Percentiles rank a stretch among this genome's conserved stretches.
phyloP scores from a whole-genome alignment of 2,329 filamentous ascomycete species.

The Graphilbum ipis-grandicollis region DNA sequence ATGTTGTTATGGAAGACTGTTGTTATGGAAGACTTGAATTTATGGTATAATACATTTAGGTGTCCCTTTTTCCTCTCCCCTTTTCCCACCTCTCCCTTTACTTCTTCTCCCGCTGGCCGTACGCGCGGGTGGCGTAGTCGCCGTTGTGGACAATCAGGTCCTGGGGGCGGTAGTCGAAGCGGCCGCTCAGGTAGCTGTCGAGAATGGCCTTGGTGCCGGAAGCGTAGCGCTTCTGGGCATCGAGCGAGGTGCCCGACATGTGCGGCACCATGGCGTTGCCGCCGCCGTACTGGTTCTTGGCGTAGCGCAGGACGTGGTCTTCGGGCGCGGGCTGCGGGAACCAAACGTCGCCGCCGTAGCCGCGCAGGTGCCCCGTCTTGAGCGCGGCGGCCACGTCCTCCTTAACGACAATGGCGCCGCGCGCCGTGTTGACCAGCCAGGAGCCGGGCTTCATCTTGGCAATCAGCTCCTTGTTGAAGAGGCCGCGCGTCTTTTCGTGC shows the following conservation, averaged over 20 bases:
- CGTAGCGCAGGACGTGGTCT: constrained; percentile 84
- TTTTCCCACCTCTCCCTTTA: not conserved
- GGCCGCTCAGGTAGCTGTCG: constrained; percentile 75
- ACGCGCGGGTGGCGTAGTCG: constrained; percentile 89
- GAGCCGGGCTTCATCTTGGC: constrained; percentile 98
- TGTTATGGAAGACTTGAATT: too few species aligned
- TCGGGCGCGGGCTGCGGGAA: constrained; percentile 92
- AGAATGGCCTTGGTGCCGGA: constrained; percentile 79
- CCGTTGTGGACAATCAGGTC: constrained; percentile 83
- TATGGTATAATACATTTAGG: too few species aligned
- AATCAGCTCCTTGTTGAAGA: constrained; percentile 97
- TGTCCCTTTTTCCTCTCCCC: too few species aligned
- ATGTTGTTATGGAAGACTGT: too few species aligned
- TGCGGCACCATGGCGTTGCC: constrained; percentile 98
- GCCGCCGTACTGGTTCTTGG: constrained; percentile 87
- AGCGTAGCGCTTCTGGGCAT: constrained; percentile 87
- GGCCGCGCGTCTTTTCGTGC: constrained; percentile 88
- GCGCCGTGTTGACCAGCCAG: constrained; percentile 97
- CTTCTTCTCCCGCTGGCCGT: constrained; percentile 53
- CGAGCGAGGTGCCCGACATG: constrained; percentile 98
- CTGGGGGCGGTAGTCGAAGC: constrained; percentile 72
- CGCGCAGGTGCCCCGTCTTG: constrained; percentile 76
- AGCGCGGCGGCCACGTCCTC: constrained; percentile 93
- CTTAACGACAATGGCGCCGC: constrained; percentile 97
- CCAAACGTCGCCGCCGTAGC: constrained; percentile 84